These are phyloP conservation scores for Vigna angularis DNA, from an alignment of 306 rosid species.

Conservation along the genomic window DNA sequence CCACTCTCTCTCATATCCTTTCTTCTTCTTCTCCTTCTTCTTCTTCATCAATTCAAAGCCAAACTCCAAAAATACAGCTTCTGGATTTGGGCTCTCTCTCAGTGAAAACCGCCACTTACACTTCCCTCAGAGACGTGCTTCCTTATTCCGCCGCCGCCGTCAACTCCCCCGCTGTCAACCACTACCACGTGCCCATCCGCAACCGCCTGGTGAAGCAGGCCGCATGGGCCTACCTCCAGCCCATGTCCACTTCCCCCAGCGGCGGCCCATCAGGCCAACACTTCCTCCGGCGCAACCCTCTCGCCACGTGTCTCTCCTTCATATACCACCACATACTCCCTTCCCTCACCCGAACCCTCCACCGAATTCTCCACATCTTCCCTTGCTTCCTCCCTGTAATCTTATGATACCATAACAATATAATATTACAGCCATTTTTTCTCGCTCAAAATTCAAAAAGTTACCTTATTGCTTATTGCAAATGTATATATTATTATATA, in stretches of 20 bases:
- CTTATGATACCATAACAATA: not conserved
- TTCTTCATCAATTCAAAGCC: not conserved
- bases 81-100: slow-evolving; percentile 41
- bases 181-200: slow-evolving; percentile 57
- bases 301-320: too few relatives aligned
- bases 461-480: not conserved
- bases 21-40: too few relatives aligned
- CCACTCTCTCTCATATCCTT: not conserved
- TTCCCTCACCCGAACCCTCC: not conserved
- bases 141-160: slow-evolving; percentile 47
- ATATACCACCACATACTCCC: slow-evolving; percentile 7
- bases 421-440: not conserved
- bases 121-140: slow-evolving; percentile 71
- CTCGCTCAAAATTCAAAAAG: not conserved
- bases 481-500: not conserved
- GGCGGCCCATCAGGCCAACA: slow-evolving; percentile 25
- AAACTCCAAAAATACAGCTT: slow-evolving; percentile 2
- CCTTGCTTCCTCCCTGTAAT: not conserved
- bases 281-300: slow-evolving; percentile 19
- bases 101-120: slow-evolving; percentile 54
- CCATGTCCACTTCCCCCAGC: slow-evolving; percentile 69
- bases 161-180: slow-evolving; percentile 23
- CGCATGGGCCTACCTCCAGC: slow-evolving; percentile 94
- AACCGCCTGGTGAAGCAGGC: slow-evolving; percentile 89
- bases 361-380: slow-evolving; percentile 20